Evolutionary conservation across 768 basidiomycete genomes (phyloP).

Genomic region (Gloeophyllum trabeum): DNA sequence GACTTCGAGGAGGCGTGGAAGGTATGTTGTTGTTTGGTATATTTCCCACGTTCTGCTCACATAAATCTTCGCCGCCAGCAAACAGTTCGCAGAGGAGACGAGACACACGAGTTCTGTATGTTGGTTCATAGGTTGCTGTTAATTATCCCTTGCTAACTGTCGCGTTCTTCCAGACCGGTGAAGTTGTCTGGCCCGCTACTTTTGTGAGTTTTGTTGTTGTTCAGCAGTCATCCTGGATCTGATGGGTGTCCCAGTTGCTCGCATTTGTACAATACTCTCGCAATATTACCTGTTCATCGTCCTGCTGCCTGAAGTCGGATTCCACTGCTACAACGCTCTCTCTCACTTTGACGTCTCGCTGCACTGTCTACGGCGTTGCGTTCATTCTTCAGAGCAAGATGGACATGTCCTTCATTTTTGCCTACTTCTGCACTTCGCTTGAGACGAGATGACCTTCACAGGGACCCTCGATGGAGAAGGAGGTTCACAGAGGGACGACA

Average conservation of each 20-base stretch:
- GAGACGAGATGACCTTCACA: constrained; percentile 13
- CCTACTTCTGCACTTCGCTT: constrained; percentile 21
- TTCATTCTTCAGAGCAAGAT: constrained; percentile 84
- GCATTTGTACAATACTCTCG: background rate
- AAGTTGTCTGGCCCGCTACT: constrained; percentile 9
- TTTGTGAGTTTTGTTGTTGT: constrained; percentile 8
- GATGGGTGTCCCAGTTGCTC: constrained; percentile 1
- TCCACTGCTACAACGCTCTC: background rate
- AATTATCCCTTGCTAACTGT: constrained; percentile 4
- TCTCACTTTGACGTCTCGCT: constrained; percentile 82
- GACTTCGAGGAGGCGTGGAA: constrained; percentile 99
- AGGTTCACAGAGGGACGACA: constrained; percentile 42
- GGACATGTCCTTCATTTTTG: constrained; percentile 24
- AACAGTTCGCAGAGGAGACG: constrained; percentile 93
- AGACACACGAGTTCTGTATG: constrained; percentile 93
- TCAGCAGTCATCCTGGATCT: background rate
- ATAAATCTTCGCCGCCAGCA: constrained; percentile 46
- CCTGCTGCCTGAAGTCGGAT: constrained; percentile 1
- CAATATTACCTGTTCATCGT: constrained; percentile 1
- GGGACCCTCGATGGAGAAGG: constrained; percentile 17
- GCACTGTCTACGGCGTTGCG: constrained; percentile 51
- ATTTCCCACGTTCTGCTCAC: constrained; percentile 11
- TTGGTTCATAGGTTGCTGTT: too few relatives aligned
- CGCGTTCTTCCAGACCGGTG: constrained; percentile 24
- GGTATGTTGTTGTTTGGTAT: constrained; percentile 59